These are phyloP conservation scores for Suillus discolor DNA, from an alignment of 768 basidiomycete genomes.

Conservation along the genomic window DNA sequence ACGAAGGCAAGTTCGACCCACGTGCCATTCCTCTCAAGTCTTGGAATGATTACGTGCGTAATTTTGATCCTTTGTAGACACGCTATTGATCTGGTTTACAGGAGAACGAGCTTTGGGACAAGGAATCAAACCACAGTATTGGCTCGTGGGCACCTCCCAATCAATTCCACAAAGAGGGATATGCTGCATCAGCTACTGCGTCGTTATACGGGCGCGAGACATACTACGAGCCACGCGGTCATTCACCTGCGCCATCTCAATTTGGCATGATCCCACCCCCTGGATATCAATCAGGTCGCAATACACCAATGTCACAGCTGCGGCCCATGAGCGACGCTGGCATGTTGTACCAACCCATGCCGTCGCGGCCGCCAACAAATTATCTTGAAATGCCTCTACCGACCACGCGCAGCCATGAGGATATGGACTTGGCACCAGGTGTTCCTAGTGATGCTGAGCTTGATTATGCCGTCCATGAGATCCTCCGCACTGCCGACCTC, in stretches of 20 bases:
- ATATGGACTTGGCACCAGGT: constrained; percentile 45
- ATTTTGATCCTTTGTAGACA: background rate
- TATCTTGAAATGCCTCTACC: constrained; percentile 78
- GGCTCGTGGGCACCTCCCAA: constrained; percentile 88
- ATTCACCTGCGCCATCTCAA: constrained; percentile 79
- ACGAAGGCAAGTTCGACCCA: constrained; percentile 97
- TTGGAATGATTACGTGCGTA: constrained; percentile 91
- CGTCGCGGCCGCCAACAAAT: constrained; percentile 72
- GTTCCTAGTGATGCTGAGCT: constrained; percentile 70
- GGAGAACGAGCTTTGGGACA: constrained; percentile 98
- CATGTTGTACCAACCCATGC: constrained; percentile 59
- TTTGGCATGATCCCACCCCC: constrained; percentile 56
- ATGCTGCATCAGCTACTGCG: constrained; percentile 74
- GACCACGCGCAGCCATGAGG: constrained; percentile 51
- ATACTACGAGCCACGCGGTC: constrained; percentile 72
- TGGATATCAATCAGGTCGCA: constrained; percentile 77
- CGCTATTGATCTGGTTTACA: constrained; percentile 28
- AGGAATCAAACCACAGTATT: constrained; percentile 94
- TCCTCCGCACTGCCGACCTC: constrained; percentile 80
- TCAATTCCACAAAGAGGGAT: constrained; percentile 71
- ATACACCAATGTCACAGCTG: constrained; percentile 52
- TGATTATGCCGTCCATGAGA: constrained; percentile 71
- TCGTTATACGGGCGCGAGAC: constrained; percentile 90
- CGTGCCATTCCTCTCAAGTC: constrained; percentile 91
- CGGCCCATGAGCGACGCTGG: constrained; percentile 35